These are phyloP conservation scores for Penicillium subrubescens DNA, from an alignment of 495 filamentous ascomycete genomes.

Conservation along the genomic window DNA sequence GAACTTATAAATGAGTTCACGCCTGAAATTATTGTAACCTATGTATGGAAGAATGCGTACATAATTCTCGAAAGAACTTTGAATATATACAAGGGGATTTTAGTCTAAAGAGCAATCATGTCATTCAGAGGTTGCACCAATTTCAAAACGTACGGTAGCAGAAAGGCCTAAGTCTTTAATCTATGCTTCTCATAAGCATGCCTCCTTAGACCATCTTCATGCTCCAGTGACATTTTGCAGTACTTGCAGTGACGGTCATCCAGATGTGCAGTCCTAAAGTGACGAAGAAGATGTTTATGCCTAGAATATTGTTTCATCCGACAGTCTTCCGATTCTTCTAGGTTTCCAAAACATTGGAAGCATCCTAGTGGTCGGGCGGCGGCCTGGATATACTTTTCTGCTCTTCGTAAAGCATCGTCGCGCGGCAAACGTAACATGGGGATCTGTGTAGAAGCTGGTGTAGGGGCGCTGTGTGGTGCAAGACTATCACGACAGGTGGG, in stretches of 20 bases:
- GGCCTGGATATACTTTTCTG: not conserved
- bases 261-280: not conserved
- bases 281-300: not conserved
- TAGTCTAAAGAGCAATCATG: too few species aligned
- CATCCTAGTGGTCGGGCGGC: not conserved
- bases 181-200: not conserved
- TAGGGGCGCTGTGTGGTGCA: not conserved
- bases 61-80: too few species aligned
- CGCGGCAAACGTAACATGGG: not conserved
- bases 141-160: not conserved
- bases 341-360: not conserved
- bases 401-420: not conserved
- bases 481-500: too few species aligned
- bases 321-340: not conserved
- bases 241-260: not conserved
- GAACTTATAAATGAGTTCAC: too few species aligned
- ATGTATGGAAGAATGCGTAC: too few species aligned
- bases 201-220: not conserved
- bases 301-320: not conserved
- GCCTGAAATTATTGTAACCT: too few species aligned
- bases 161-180: not conserved
- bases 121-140: too few species aligned
- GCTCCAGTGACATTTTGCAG: not conserved
- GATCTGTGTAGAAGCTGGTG: not conserved
- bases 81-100: too few species aligned